A percentile compares a stretch with the other conserved stretches of the same genome.
These are phyloP conservation scores for Salix brachista DNA, from an alignment of 345 rosid species.

Conservation along the genomic window DNA sequence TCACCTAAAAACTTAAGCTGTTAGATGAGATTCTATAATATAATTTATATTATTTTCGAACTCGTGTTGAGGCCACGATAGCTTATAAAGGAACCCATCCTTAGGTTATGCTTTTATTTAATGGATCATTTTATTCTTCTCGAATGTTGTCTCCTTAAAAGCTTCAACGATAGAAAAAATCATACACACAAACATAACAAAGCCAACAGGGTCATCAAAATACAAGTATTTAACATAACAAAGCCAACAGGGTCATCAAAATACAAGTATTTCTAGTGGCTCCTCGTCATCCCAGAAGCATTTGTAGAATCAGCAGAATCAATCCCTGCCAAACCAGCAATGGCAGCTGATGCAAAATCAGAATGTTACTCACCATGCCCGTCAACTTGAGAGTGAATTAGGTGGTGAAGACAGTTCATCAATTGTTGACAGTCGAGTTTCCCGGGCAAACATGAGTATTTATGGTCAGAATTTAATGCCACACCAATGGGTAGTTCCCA, in stretches of 20 bases:
- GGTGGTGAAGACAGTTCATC: conserved; percentile 79
- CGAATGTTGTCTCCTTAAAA: conserved; percentile 80
- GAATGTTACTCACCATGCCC: conserved; percentile 51
- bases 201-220: conserved; percentile 17
- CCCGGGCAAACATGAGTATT: conserved; percentile 49
- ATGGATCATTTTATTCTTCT: conserved; percentile 81
- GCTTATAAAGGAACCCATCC: conserved; percentile 65
- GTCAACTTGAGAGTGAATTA: conserved; percentile 54
- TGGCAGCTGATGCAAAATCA: conserved; percentile 60
- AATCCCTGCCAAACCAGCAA: conserved; percentile 51
- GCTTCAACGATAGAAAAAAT: conserved; percentile 56
- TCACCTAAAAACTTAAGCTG: too few relatives aligned
- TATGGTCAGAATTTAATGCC: conserved; percentile 61
- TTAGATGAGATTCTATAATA: too few relatives aligned
- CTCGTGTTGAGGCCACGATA: conserved; percentile 68
- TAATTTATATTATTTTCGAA: too few relatives aligned
- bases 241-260: conserved; percentile 65
- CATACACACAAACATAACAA: conserved; percentile 46
- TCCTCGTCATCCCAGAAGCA: conserved; percentile 77
- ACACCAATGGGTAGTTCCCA: conserved; percentile 46
- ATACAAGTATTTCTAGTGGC: conserved; percentile 59
- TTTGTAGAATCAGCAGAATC: conserved; percentile 31
- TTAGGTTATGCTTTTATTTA: conserved; percentile 72
- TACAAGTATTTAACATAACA: conserved; percentile 31
- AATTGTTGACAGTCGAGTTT: conserved; percentile 64